These are phyloP conservation scores for Priceomyces haplophilus DNA, from an alignment of 805 yeast genomes.

Conservation along the genomic window DNA sequence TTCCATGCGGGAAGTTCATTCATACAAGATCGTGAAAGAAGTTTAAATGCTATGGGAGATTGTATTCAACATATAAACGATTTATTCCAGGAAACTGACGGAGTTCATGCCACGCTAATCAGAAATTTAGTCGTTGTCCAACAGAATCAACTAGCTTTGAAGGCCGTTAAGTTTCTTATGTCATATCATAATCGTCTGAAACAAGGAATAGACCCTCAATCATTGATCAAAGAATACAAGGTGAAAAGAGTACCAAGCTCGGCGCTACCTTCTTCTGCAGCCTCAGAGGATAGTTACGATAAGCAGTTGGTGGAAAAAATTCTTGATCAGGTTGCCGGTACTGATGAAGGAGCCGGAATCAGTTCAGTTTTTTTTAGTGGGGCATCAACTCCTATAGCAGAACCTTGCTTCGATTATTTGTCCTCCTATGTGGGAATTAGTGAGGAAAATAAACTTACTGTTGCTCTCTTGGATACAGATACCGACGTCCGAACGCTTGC, in stretches of 20 bases:
- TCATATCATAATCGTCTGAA: slow-evolving; percentile 25
- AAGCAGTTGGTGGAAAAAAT: background rate
- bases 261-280: slow-evolving; percentile 14
- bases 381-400: slow-evolving; percentile 66
- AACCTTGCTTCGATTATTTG: slow-evolving; percentile 57
- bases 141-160: slow-evolving; percentile 54
- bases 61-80: slow-evolving; percentile 82
- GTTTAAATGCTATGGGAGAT: slow-evolving; percentile 72
- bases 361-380: slow-evolving; percentile 59
- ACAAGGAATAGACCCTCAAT: slow-evolving; percentile 12
- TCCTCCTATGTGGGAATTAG: slow-evolving; percentile 38
- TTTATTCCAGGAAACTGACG: slow-evolving; percentile 47
- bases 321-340: slow-evolving; percentile 2
- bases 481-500: slow-evolving; percentile 54
- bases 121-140: slow-evolving; percentile 70
- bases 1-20: slow-evolving; percentile 72
- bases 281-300: slow-evolving; percentile 5
- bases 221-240: slow-evolving; percentile 23
- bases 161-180: slow-evolving; percentile 55
- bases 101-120: slow-evolving; percentile 73
- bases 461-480: slow-evolving; percentile 47
- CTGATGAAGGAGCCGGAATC: slow-evolving; percentile 13
- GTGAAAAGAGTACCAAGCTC: slow-evolving; percentile 19
- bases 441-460: slow-evolving; percentile 48
- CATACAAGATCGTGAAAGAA: slow-evolving; percentile 59